Evolutionary conservation across 306 rosid genomes (phyloP).

Genomic region (Pterocarpus santalinus): DNA sequence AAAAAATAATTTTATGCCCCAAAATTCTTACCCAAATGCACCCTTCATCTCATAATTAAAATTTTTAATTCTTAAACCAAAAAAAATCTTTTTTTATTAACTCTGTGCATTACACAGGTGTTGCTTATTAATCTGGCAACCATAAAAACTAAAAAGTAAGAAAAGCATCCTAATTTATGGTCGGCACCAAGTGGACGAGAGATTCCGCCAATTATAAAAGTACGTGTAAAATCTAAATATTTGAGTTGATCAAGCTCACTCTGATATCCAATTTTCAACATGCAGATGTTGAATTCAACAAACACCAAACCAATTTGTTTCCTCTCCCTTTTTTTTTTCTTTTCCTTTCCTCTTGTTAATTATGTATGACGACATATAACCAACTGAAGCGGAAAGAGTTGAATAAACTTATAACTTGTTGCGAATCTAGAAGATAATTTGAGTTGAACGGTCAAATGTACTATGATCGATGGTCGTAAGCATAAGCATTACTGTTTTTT

Average conservation of each 20-base stretch:
- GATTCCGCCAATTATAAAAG: too few species aligned
- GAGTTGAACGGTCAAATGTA: background rate
- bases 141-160: too few species aligned
- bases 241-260: background rate
- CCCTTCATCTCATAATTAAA: too few species aligned
- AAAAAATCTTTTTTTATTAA: too few species aligned
- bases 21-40: too few species aligned
- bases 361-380: background rate
- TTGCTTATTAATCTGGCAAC: too few species aligned
- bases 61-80: too few species aligned
- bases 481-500: background rate
- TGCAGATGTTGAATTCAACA: background rate
- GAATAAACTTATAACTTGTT: background rate
- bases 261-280: background rate
- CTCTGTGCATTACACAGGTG: too few species aligned
- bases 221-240: too few species aligned
- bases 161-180: background rate
- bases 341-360: background rate
- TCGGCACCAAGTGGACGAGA: background rate
- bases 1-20: too few species aligned
- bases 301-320: too few species aligned
- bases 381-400: constrained; percentile 1
- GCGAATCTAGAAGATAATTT: background rate
- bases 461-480: background rate
- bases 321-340: background rate